Evolutionary conservation across 176 grass and related monocot genomes (phyloP).

Genomic region (Oryza glumipatula): DNA sequence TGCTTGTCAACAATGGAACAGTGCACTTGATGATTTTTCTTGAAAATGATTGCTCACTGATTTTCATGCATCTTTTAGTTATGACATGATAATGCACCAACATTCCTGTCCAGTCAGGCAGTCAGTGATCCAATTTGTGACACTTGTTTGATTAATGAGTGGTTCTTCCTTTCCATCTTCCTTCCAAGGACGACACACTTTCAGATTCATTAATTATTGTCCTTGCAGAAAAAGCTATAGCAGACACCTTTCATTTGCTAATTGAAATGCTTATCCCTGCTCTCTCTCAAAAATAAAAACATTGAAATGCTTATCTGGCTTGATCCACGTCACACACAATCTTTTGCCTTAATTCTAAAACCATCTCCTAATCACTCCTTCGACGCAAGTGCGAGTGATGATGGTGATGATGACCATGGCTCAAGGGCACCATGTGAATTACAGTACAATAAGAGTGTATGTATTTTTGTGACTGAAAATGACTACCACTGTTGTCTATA

Average conservation of each 20-base stretch:
- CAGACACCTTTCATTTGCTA: neutral
- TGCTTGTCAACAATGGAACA: neutral
- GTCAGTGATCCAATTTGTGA: neutral
- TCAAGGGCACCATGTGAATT: neutral
- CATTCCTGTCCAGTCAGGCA: slow-evolving; percentile 11
- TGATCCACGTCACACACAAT: neutral
- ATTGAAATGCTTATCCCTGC: too few species aligned
- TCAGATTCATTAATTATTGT: neutral
- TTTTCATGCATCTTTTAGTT: neutral
- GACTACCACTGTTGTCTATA: neutral
- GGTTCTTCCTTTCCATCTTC: slow-evolving; percentile 8
- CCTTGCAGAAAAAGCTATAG: slow-evolving; percentile 10
- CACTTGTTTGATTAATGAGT: neutral
- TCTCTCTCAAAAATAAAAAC: too few species aligned
- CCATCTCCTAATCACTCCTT: neutral
- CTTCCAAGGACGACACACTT: neutral
- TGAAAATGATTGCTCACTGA: neutral
- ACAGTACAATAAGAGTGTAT: neutral
- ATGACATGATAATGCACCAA: neutral
- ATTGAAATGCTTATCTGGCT: neutral
- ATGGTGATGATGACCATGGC: slow-evolving; percentile 2
- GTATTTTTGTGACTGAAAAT: neutral
- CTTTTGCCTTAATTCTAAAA: too few species aligned
- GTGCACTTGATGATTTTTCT: neutral
- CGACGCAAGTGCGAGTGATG: slow-evolving; percentile 3